A percentile compares a stretch with the other conserved stretches of the same genome.
phyloP scores from a whole-genome alignment of 164 flowering plant genomes.

The Platanus orientalis region DNA sequence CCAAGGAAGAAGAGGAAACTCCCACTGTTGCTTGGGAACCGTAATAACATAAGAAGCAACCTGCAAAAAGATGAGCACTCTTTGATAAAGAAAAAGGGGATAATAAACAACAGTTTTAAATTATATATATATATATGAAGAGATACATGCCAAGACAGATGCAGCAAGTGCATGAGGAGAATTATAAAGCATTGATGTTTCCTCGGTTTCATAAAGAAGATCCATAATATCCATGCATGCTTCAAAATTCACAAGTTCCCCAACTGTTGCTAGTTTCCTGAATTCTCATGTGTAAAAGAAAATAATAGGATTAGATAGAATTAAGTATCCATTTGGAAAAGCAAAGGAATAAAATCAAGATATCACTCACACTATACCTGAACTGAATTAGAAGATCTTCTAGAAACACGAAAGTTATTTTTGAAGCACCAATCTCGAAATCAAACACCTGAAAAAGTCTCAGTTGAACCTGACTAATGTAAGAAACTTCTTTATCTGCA shows the following conservation, averaged over 20 bases:
- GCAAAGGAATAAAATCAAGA: neutral
- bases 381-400: conserved; percentile 56
- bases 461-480: neutral
- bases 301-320: neutral
- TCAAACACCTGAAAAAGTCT: conserved; percentile 43
- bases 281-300: neutral
- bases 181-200: conserved; percentile 31
- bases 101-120: neutral
- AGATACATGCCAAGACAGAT: conserved; percentile 50
- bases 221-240: conserved; percentile 81
- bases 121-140: neutral
- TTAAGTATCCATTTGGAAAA: neutral
- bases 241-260: conserved; percentile 51
- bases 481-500: conserved; percentile 7
- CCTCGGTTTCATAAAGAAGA: conserved; percentile 72
- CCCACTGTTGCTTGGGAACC: conserved; percentile 60
- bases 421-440: conserved; percentile 60
- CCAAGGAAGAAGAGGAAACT: conserved; percentile 80
- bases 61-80: conserved; percentile 27
- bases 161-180: conserved; percentile 68
- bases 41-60: conserved; percentile 61
- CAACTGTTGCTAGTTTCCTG: conserved; percentile 61
- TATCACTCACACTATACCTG: conserved; percentile 28
- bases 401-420: conserved; percentile 39
- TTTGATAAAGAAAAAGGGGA: neutral